Conservation (phyloP, 352 stramenopile species). For the Globisporangium sylvaticum region DNA sequence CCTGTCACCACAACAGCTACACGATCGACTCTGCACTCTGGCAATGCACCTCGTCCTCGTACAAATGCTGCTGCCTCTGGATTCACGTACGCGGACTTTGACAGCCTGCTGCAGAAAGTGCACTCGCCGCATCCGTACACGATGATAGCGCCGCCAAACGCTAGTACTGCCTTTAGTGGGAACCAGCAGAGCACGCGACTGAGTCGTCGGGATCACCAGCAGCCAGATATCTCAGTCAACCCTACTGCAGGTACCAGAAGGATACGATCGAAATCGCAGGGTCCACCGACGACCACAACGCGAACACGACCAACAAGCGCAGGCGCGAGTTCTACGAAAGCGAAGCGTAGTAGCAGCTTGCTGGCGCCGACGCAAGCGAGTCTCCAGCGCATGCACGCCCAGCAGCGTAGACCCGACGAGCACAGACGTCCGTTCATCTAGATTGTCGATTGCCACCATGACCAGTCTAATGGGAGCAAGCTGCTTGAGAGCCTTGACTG, state of each 20-base stretch:
- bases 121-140: slow-evolving; percentile 27
- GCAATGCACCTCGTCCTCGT: neutral
- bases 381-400: slow-evolving; percentile 39
- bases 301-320: slow-evolving; percentile 2
- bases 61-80: neutral
- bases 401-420: slow-evolving; percentile 21
- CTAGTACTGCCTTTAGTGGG: neutral
- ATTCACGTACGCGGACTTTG: slow-evolving; percentile 34
- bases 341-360: slow-evolving; percentile 38
- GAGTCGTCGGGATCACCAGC: slow-evolving; percentile 9
- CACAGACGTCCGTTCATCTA: slow-evolving; percentile 42
- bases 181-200: slow-evolving; percentile 10
- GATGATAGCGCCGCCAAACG: slow-evolving; percentile 14
- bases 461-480: neutral
- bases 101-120: slow-evolving; percentile 31
- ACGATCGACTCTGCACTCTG: neutral
- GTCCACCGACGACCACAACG: slow-evolving; percentile 1
- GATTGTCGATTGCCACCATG: neutral
- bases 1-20: slow-evolving; percentile 11
- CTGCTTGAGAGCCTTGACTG: too few species aligned
- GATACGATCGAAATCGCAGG: slow-evolving; percentile 19
- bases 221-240: neutral
- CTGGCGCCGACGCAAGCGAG: slow-evolving; percentile 67
- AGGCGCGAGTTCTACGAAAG: neutral
- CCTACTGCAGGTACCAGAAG: neutral